Evolutionary conservation across 1,139 yeast genomes (phyloP).

Genomic region (Pichiaceae sp.): DNA sequence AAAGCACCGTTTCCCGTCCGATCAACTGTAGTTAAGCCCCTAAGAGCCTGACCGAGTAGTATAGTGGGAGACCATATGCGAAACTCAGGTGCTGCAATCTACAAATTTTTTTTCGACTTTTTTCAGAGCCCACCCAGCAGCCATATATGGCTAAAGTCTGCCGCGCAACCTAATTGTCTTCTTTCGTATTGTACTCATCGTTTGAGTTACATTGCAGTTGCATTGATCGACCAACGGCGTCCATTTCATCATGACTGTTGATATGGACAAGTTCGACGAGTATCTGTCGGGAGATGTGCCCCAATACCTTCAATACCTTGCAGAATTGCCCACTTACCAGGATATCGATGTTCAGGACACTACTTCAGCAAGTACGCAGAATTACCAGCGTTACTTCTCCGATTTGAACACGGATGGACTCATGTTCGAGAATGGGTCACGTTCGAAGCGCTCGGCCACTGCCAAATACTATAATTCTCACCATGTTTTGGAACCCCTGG

Average conservation of each 20-base stretch:
- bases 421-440: slow-evolving; percentile 8
- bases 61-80: slow-evolving; percentile 42
- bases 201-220: too few relatives aligned
- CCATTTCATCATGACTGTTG: not conserved
- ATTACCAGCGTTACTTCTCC: slow-evolving; percentile 18
- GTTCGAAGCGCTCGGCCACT: slow-evolving; percentile 10
- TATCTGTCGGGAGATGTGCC: not conserved
- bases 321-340: not conserved
- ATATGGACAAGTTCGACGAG: not conserved
- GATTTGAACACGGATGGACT: slow-evolving; percentile 16
- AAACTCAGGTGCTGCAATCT: slow-evolving; percentile 40
- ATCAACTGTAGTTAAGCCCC: slow-evolving; percentile 44
- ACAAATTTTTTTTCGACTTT: slow-evolving; percentile 17
- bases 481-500: slow-evolving; percentile 6
- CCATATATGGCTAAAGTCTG: too few relatives aligned
- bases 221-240: not conserved
- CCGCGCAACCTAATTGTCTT: too few relatives aligned
- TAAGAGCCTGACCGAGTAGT: slow-evolving; percentile 46
- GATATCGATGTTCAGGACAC: slow-evolving; percentile 2
- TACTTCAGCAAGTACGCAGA: slow-evolving; percentile 6
- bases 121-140: not conserved
- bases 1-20: slow-evolving; percentile 45
- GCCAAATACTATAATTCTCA: slow-evolving; percentile 19
- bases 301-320: not conserved
- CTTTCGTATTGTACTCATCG: too few relatives aligned